Evolutionary conservation across 331 rosid genomes (phyloP).

Genomic region (Pyrus hybrid): DNA sequence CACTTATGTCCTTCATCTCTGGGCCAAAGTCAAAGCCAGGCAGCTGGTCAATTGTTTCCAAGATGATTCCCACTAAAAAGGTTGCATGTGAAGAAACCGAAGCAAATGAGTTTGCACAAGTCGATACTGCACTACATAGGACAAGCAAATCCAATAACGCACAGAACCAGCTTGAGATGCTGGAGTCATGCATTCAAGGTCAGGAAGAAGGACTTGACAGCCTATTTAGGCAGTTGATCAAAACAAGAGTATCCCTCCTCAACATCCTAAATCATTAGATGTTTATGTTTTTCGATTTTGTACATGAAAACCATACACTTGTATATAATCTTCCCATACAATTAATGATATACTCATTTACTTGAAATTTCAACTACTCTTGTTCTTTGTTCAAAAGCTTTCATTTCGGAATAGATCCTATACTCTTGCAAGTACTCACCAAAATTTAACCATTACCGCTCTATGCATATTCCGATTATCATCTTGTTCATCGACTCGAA

Average conservation of each 20-base stretch:
- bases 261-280: constrained; percentile 31
- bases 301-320: not conserved
- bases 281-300: not conserved
- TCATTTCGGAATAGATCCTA: not conserved
- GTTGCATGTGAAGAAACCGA: constrained; percentile 12
- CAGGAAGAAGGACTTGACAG: constrained; percentile 18
- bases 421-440: not conserved
- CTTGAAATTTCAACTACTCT: not conserved
- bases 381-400: not conserved
- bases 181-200: constrained; percentile 21
- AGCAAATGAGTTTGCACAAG: constrained; percentile 7
- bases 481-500: no score
- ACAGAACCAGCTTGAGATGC: constrained; percentile 10
- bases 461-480: not conserved
- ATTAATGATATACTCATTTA: not conserved
- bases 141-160: not conserved
- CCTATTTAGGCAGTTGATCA: constrained; percentile 18
- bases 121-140: constrained; percentile 12
- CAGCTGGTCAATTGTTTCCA: constrained; percentile 30
- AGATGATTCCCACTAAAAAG: constrained; percentile 22
- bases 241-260: constrained; percentile 28
- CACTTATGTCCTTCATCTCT: constrained; percentile 20
- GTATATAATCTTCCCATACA: no score
- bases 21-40: constrained; percentile 25
- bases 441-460: not conserved